Conservation (phyloP, 768 basidiomycete species). For the Trichaptum fuscoviolaceum region DNA sequence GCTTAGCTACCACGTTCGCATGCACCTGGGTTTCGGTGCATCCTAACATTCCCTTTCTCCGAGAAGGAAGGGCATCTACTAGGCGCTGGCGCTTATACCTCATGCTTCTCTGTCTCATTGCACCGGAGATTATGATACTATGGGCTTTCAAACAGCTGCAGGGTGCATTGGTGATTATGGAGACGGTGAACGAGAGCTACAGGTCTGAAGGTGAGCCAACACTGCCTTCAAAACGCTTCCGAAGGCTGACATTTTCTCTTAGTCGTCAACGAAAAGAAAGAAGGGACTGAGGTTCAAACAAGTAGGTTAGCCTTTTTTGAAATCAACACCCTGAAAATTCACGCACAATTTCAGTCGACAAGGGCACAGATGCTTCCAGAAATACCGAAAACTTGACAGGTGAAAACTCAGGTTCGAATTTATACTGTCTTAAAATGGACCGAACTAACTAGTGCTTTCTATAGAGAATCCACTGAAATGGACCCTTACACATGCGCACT, state of each 20-base stretch:
- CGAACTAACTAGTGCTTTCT: too few relatives aligned
- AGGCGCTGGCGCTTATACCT: constrained; percentile 16
- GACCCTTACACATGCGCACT: constrained; percentile 7
- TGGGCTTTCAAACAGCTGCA: neutral
- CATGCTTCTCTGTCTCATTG: constrained; percentile 20
- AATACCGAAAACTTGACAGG: too few relatives aligned
- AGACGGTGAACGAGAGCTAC: neutral
- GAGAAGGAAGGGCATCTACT: constrained; percentile 9
- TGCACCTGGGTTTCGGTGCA: constrained; percentile 28
- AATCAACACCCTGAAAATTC: too few relatives aligned
- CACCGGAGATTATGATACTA: constrained; percentile 24
- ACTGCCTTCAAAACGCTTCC: neutral
- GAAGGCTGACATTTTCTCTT: neutral
- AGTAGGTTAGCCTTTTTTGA: too few relatives aligned
- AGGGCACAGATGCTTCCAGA: too few relatives aligned
- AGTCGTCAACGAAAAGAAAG: too few relatives aligned
- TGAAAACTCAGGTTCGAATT: too few relatives aligned
- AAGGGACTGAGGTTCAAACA: too few relatives aligned
- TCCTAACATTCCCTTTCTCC: constrained; percentile 23
- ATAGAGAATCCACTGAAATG: neutral
- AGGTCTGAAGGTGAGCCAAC: neutral
- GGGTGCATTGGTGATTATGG: neutral
- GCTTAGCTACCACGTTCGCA: constrained; percentile 22
- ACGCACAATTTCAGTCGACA: too few relatives aligned
- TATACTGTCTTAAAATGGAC: too few relatives aligned